These are phyloP conservation scores for Sungouiozyma intestinalis DNA, from an alignment of 805 yeast genomes.

Conservation along the genomic window DNA sequence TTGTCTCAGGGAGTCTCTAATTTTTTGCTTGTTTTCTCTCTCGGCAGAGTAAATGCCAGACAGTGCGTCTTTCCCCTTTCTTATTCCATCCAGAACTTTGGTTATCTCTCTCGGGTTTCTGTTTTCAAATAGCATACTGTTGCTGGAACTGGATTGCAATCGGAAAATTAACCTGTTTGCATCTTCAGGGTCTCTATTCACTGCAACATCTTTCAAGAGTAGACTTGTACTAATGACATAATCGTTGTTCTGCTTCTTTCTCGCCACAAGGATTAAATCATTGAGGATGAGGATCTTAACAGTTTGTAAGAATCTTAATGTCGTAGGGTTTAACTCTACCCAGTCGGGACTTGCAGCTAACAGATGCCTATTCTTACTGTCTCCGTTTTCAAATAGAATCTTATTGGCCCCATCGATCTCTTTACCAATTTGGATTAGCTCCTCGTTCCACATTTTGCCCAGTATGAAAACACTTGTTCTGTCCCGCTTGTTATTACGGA, in stretches of 20 bases:
- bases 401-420: conserved; percentile 77
- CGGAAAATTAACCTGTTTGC: conserved; percentile 14
- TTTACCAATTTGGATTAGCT: conserved; percentile 56
- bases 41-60: conserved; percentile 46
- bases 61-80: conserved; percentile 52
- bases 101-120: conserved; percentile 17
- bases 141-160: conserved; percentile 8
- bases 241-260: conserved; percentile 39
- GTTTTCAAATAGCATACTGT: conserved; percentile 14
- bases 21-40: conserved; percentile 32
- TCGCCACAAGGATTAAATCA: conserved; percentile 67
- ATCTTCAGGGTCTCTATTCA: conserved; percentile 26
- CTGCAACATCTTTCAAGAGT: conserved; percentile 54
- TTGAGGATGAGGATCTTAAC: conserved; percentile 68
- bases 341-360: conserved; percentile 72
- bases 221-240: conserved; percentile 69
- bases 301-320: conserved; percentile 69
- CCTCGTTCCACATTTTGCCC: conserved; percentile 74
- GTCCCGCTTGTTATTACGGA: conserved; percentile 30
- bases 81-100: conserved; percentile 43
- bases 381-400: conserved; percentile 3
- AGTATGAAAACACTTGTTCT: conserved; percentile 61
- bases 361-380: conserved; percentile 54
- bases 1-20: conserved; percentile 36
- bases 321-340: conserved; percentile 78